Evolutionary conservation across 2,329 filamentous ascomycete genomes (phyloP), one percentile per base, ranked within the genome.

Genomic region (Sporothrix schenckii): DNA sequence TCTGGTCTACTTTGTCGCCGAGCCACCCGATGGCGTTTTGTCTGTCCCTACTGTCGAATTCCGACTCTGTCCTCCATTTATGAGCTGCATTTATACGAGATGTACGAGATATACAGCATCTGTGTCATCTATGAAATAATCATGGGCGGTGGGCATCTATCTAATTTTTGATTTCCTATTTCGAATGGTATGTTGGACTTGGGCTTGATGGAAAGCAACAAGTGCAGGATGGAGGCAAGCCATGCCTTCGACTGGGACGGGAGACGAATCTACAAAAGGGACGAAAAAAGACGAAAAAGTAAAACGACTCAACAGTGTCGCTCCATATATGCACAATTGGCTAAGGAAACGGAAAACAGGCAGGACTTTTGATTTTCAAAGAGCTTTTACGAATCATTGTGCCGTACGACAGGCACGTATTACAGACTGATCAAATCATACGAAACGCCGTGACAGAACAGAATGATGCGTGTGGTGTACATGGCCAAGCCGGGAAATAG

Each of bases 221-320:
- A 63, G 4, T 10, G 24, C 10, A 47, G 7, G 2, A 58, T 39
- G 10, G 34, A 47, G 34, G 58, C 39, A 47, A 16, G 6, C 1
- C 11, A 47, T 34, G 21, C 41, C 58, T 63, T 24, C 58, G 47
- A 60, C 54, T 58, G 53, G 39, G 16, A 34, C 34, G 4, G 34
- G 34, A 34, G 16, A 6, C n/a, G n/a, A 21, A 21, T 11, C n/a
- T 52, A 24, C n/a, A 56, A 27, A 21, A 27, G 50, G 21, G n/a
- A 41, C n/a, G 13, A 7, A n/a, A 30, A 58, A n/a, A 24, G n/a
- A 41, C n/a, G 13, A 7, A n/a, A 30, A 58, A n/a, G n/a, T 19
- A n/a, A 41, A 63, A 27, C 58, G 58, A 63, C 58, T 27, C n/a
- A 63, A 44, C 58, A 24, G 58, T 63, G 58, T 63, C 58, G 61